These are phyloP conservation scores for Melastoma malabathricum DNA, from an alignment of 345 rosid species.

Conservation along the genomic window DNA sequence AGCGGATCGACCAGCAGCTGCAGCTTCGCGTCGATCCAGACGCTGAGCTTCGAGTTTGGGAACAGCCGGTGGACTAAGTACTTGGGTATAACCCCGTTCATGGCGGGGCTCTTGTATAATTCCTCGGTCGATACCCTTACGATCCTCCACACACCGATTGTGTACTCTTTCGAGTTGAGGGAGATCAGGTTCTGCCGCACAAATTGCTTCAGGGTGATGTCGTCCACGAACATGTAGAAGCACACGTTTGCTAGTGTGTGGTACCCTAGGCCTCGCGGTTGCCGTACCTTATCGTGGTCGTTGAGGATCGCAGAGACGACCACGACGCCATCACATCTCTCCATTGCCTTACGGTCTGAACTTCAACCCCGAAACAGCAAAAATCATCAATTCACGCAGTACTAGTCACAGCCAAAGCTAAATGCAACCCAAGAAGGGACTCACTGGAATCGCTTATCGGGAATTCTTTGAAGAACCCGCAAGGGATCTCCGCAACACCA, in stretches of 20 bases:
- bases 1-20: constrained; percentile 76
- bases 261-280: constrained; percentile 68
- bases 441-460: constrained; percentile 51
- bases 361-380: background rate
- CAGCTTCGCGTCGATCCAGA: constrained; percentile 85
- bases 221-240: constrained; percentile 88
- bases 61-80: constrained; percentile 69
- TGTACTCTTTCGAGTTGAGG: constrained; percentile 10
- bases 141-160: constrained; percentile 60
- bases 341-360: constrained; percentile 69
- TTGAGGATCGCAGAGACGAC: constrained; percentile 84
- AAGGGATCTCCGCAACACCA: constrained; percentile 37
- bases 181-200: constrained; percentile 29
- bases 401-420: background rate
- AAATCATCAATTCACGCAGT: background rate
- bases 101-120: constrained; percentile 56
- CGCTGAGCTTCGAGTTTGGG: constrained; percentile 67
- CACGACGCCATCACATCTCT: constrained; percentile 52
- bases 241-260: constrained; percentile 41
- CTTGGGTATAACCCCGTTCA: constrained; percentile 88
- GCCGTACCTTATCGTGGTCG: constrained; percentile 83
- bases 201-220: constrained; percentile 36
- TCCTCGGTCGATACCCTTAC: constrained; percentile 25
- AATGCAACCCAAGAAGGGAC: constrained; percentile 6
- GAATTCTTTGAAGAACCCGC: constrained; percentile 63